These are phyloP conservation scores for Alternaria sp. DNA, from an alignment of 2,329 filamentous ascomycete genomes.

Conservation along the genomic window DNA sequence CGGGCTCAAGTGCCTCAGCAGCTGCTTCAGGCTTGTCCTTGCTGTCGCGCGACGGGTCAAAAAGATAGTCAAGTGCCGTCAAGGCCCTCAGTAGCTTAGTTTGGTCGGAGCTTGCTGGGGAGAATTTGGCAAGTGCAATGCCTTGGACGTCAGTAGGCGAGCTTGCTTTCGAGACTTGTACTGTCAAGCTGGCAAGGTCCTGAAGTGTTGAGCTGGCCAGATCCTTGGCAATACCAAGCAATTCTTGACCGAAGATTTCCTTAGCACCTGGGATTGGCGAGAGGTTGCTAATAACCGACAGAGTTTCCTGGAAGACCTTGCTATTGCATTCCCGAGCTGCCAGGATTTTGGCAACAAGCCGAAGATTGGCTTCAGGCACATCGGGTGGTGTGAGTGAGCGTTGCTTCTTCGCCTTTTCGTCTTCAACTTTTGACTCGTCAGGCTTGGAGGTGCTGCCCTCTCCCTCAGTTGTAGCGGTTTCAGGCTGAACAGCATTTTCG, in stretches of 20 bases:
- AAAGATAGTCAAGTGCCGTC: constrained; percentile 93
- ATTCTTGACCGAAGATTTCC: constrained; percentile 88
- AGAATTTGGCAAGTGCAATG: constrained; percentile 92
- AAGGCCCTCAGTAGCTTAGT: constrained; percentile 92
- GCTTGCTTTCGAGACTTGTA: constrained; percentile 84
- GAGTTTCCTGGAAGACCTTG: constrained; percentile 96
- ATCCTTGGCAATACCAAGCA: constrained; percentile 84
- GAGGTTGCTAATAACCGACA: constrained; percentile 98
- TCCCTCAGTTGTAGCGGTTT: constrained; percentile 20
- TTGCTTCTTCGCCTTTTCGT: constrained; percentile 61
- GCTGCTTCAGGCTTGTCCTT: constrained; percentile 57
- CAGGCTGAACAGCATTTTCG: constrained; percentile 49
- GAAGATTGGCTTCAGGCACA: constrained; percentile 87
- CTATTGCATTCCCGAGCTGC: constrained; percentile 95
- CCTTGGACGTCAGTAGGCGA: constrained; percentile 95
- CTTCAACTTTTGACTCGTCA: constrained; percentile 46
- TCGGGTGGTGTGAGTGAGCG: constrained; percentile 78
- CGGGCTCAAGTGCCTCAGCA: constrained; percentile 63
- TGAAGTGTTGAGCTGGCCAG: constrained; percentile 84
- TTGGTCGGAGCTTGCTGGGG: constrained; percentile 93
- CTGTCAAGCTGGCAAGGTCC: constrained; percentile 84
- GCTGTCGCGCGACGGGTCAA: constrained; percentile 77
- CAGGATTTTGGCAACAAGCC: constrained; percentile 94
- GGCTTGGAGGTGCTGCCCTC: constrained; percentile 42
- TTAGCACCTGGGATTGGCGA: constrained; percentile 92